Conservation (phyloP, 257 asterid genomes). For the Echites panduratus region DNA sequence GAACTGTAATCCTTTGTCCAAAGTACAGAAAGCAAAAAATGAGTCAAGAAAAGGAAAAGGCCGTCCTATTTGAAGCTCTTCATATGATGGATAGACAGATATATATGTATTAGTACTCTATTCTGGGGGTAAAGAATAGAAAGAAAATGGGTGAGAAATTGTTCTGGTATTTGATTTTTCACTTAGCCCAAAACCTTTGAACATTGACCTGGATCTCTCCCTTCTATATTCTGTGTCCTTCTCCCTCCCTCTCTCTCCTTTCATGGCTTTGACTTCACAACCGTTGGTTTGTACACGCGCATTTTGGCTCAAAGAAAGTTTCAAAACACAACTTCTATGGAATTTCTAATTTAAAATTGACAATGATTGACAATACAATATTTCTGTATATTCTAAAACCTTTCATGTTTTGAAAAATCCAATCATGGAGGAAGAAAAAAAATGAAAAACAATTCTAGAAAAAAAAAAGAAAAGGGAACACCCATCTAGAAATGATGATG, state of each 20-base stretch:
- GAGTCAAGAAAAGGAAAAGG: background rate
- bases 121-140: slow-evolving; percentile 1
- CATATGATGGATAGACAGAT: background rate
- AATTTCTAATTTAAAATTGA: background rate
- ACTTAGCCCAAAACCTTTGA: slow-evolving; percentile 55
- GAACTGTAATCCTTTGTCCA: slow-evolving; percentile 27
- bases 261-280: slow-evolving; percentile 21
- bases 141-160: slow-evolving; percentile 17
- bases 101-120: background rate
- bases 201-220: slow-evolving; percentile 67
- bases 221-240: background rate
- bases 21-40: slow-evolving; percentile 1
- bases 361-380: slow-evolving; percentile 3
- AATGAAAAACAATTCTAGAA: background rate
- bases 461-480: background rate
- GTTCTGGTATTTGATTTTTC: slow-evolving; percentile 40
- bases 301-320: slow-evolving; percentile 23
- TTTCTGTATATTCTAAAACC: background rate
- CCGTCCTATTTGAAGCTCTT: background rate
- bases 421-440: background rate
- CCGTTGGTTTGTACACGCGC: slow-evolving; percentile 10
- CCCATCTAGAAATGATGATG: background rate
- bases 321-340: slow-evolving; percentile 10
- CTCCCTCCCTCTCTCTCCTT: slow-evolving; percentile 4
- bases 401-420: background rate